phyloP scores from a whole-genome alignment of 192 early-diverging fungal species.

The Physocladia obscura region DNA sequence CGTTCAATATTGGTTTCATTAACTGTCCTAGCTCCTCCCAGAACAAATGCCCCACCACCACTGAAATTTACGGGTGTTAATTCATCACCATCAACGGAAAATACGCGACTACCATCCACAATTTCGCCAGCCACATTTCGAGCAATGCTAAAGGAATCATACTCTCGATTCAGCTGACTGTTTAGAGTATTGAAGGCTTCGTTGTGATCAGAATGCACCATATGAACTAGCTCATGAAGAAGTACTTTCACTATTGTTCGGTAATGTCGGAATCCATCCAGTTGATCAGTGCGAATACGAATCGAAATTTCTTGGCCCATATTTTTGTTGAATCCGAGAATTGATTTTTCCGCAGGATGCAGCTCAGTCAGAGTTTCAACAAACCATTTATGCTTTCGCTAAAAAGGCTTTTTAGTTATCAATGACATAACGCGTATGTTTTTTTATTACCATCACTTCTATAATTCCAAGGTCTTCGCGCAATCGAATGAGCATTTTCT shows the following conservation, averaged over 20 bases:
- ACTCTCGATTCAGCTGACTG: constrained; percentile 71
- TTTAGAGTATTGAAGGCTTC: constrained; percentile 72
- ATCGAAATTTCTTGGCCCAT: constrained; percentile 70
- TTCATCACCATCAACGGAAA: constrained; percentile 37
- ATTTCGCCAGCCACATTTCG: background rate
- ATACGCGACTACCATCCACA: constrained; percentile 44
- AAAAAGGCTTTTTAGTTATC: background rate
- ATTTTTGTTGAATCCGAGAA: constrained; percentile 73
- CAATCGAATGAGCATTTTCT: constrained; percentile 62
- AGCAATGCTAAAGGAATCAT: constrained; percentile 46
- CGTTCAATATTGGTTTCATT: background rate
- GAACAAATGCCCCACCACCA: constrained; percentile 56
- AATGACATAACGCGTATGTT: background rate
- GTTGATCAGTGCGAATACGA: constrained; percentile 72
- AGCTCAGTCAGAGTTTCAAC: constrained; percentile 70
- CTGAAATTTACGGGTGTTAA: background rate
- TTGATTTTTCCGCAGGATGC: constrained; percentile 62
- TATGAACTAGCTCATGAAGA: constrained; percentile 78
- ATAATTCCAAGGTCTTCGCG: constrained; percentile 60
- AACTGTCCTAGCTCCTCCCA: constrained; percentile 48
- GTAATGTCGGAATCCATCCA: constrained; percentile 76
- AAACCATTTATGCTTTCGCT: constrained; percentile 57
- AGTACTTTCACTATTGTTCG: constrained; percentile 65
- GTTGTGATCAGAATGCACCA: constrained; percentile 63
- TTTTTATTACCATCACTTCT: constrained; percentile 30